Evolutionary conservation across 495 filamentous ascomycete species (phyloP), one percentile per base, ranked within the genome.

Genomic region (Antarctomyces pellizariae): DNA sequence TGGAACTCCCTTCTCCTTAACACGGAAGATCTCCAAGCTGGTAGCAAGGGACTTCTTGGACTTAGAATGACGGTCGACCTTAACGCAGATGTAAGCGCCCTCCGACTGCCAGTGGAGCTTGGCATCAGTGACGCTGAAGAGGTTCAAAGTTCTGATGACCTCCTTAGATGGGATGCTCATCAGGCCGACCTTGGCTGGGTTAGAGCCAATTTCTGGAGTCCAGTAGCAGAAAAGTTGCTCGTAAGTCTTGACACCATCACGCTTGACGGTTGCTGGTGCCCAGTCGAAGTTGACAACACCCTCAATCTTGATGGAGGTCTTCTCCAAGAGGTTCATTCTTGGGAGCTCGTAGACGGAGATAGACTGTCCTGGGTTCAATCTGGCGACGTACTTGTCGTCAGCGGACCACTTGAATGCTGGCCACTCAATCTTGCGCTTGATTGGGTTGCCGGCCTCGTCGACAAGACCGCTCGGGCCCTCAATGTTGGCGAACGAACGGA

Each of bases 351-450:
- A 97, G 39, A 95, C 71, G 20, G 82, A 89, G 43, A 97, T 79
- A 15, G 77, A 75, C 35, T 80, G 66, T 32, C 71, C 75, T 30
- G 78, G 84, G 29, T 71, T 76, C 55, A 95, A 71, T 23, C 86
- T 66, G 2, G 86, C 86, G 24, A 93, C 82, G 48, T 93, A 97
- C 47, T 83, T 83, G 56, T 91, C 79, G 43, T 97, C 86, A 3
- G 86, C 56, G 24, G 84, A 92, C 86, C 86, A 97, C 52, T 97
- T 97, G 64, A 97, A 97, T 7, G 84, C 80, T 13, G 86, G 86
- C 86, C 86, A 97, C 38, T 83, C 76, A 28, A 89, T 69, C 61
- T 93, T 93, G 52, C 77, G 75, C 54, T 79, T 77, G 24, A 62
- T 44, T 7, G 69, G 72, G 36, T 75, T 67, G 39, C 75, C 79